phyloP scores from a whole-genome alignment of 257 asterid genomes.

The Catharanthus roseus region DNA sequence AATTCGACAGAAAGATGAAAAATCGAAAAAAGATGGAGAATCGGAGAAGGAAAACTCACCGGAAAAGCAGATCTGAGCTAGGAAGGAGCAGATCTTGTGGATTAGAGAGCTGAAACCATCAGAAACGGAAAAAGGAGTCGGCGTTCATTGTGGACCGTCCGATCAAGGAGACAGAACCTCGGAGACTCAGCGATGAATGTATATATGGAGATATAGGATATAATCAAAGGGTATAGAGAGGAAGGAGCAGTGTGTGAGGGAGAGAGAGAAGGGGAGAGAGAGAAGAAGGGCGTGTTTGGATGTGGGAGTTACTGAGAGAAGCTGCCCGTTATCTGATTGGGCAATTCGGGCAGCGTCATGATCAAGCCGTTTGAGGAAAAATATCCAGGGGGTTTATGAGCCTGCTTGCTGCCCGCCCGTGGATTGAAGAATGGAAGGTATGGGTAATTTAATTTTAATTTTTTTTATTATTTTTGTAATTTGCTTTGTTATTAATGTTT shows the following conservation, averaged over 20 bases:
- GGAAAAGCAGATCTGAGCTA: constrained; percentile 37
- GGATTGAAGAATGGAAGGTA: neutral
- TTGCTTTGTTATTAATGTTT: neutral
- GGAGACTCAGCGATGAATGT: constrained; percentile 23
- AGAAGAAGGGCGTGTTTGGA: constrained; percentile 17
- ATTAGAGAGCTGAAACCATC: constrained; percentile 23
- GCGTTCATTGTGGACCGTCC: constrained; percentile 46
- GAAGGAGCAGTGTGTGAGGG: constrained; percentile 7
- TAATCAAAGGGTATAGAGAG: constrained; percentile 7
- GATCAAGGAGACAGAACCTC: constrained; percentile 38
- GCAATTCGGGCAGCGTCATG: constrained; percentile 19
- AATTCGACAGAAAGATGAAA: neutral
- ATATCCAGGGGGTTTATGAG: neutral
- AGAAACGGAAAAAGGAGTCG: constrained; percentile 27
- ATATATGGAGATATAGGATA: constrained; percentile 9
- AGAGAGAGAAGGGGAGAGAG: constrained; percentile 3
- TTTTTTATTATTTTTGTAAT: neutral
- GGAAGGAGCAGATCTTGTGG: constrained; percentile 31
- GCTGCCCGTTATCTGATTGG: constrained; percentile 16
- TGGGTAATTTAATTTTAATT: neutral
- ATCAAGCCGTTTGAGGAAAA: neutral
- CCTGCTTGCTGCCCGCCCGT: neutral
- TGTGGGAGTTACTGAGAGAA: constrained; percentile 11
- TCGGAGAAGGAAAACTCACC: constrained; percentile 21
- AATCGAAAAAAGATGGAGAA: neutral